A percentile compares a stretch with the other conserved stretches of the same genome.
Evolutionary conservation across 352 stramenopile species (phyloP).

Genomic region (Pythium rishiriense): DNA sequence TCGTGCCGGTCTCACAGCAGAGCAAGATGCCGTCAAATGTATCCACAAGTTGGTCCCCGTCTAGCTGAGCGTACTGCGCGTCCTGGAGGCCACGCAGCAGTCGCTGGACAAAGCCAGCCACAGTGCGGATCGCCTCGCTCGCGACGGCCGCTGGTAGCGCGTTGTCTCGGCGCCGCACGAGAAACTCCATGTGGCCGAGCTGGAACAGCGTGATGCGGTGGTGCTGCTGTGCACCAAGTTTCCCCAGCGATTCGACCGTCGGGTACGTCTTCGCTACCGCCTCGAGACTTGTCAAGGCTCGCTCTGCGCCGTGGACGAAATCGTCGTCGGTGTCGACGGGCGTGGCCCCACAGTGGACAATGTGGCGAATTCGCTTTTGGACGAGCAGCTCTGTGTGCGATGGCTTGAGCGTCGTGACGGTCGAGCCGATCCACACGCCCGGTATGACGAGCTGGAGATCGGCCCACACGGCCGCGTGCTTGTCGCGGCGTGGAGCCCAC

Average conservation of each 20-base stretch:
- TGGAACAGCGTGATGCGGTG: constrained; percentile 19
- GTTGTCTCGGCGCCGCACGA: constrained; percentile 17
- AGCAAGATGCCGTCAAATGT: constrained; percentile 29
- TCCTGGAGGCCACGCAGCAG: background rate
- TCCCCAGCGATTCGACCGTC: background rate
- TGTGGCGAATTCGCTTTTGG: constrained; percentile 22
- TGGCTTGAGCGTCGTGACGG: constrained; percentile 20
- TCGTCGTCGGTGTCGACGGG: constrained; percentile 22
- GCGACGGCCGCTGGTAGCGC: background rate
- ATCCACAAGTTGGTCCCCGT: constrained; percentile 3
- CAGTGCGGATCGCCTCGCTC: background rate
- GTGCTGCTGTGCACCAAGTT: background rate
- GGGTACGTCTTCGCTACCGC: background rate
- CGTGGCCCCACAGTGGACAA: constrained; percentile 17
- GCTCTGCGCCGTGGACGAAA: constrained; percentile 11
- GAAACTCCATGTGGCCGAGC: constrained; percentile 24
- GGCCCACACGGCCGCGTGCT: constrained; percentile 22
- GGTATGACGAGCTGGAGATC: constrained; percentile 41
- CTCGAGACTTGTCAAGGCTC: background rate
- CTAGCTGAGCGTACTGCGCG: background rate
- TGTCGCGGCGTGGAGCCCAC: constrained; percentile 16
- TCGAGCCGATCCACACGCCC: constrained; percentile 37
- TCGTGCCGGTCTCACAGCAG: constrained; percentile 36
- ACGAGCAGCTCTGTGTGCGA: constrained; percentile 12
- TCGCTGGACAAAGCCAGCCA: constrained; percentile 5